Base-by-base conservation (phyloP, 1,139 yeast genomes). In the Zygotorulaspora mrakii region DNA sequence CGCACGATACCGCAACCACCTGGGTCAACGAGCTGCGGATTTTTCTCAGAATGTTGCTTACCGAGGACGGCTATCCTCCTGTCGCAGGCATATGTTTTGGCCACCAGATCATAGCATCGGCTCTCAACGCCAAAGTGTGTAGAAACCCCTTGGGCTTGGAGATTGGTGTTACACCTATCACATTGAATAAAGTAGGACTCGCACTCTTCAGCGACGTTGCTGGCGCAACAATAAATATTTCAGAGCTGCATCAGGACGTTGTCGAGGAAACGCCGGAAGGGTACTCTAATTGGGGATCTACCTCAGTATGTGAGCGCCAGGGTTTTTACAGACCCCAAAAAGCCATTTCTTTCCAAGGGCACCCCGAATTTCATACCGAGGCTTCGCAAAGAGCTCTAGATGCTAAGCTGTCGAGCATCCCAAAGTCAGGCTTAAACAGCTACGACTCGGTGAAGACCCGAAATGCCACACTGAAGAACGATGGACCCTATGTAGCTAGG, bases 61-160 rank as follows among this genome's bases (percentile, higher is more conserved):
- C 27, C 12, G 42, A 38, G 18, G 31, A 25, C 22, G 17, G 42
- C 43, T 11, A 54, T 70, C 41, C 48, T 37, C 82, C 82, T 1
- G 49, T 77, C 2, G 70, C 74, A 2, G 89, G 94, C 1, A 68
- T 87, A 28, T 88, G 96, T 59, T 87, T 85, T 59, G 96, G 96
- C 2, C 96, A 87, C 60, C 96, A 88, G 58, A 69, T 86, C 13
- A 61, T 85, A 18, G 82, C 79, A 2, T 70, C 80, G 43, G 77
- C 82, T 5, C 63, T 85, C 34, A 91, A 87, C 2, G 71, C 77
- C 27, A 64, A 65, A 35, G 82, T 82, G 3, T 77, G 67, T 5
- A 67, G 78, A 44, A 83, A 79, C 59, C 60, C 67, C 1, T 48
- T 62, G 25, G 94, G 94, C 1, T 82, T 91, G 86, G 96, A 87